A percentile compares a stretch with the other conserved stretches of the same genome.
phyloP scores from a whole-genome alignment of 179 eudicot genomes.

The Nepenthes alata region DNA sequence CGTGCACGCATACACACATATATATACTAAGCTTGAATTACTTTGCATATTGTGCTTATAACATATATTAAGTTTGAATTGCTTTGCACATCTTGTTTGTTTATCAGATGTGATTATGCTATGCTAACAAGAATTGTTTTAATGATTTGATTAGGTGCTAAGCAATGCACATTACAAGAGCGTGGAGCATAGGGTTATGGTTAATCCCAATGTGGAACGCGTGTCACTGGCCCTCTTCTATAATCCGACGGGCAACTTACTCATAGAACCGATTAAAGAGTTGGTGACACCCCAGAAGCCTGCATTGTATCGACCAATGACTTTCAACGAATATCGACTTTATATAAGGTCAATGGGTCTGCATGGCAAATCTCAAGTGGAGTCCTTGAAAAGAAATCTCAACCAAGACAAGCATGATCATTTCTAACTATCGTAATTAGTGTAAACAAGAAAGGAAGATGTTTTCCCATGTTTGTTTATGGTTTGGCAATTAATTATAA shows the following conservation, averaged over 20 bases:
- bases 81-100: too few relatives aligned
- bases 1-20: too few relatives aligned
- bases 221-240: slow-evolving; percentile 80
- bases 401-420: too few relatives aligned
- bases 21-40: too few relatives aligned
- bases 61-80: too few relatives aligned
- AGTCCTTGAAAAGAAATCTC: slow-evolving; percentile 27
- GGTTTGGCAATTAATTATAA: too few relatives aligned
- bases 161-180: slow-evolving; percentile 82
- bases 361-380: slow-evolving; percentile 73
- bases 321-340: slow-evolving; percentile 72
- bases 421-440: too few relatives aligned
- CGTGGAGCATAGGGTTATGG: slow-evolving; percentile 87
- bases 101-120: too few relatives aligned
- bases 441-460: too few relatives aligned
- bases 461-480: too few relatives aligned
- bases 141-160: slow-evolving; percentile 28
- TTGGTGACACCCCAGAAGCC: slow-evolving; percentile 49
- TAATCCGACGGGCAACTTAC: slow-evolving; percentile 69
- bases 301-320: slow-evolving; percentile 55
- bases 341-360: slow-evolving; percentile 75
- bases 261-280: slow-evolving; percentile 51
- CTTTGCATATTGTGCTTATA: too few relatives aligned
- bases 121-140: too few relatives aligned
- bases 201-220: slow-evolving; percentile 57